Conservation (phyloP, 2,329 filamentous ascomycete genomes). For the Pyrenophora graminea region DNA sequence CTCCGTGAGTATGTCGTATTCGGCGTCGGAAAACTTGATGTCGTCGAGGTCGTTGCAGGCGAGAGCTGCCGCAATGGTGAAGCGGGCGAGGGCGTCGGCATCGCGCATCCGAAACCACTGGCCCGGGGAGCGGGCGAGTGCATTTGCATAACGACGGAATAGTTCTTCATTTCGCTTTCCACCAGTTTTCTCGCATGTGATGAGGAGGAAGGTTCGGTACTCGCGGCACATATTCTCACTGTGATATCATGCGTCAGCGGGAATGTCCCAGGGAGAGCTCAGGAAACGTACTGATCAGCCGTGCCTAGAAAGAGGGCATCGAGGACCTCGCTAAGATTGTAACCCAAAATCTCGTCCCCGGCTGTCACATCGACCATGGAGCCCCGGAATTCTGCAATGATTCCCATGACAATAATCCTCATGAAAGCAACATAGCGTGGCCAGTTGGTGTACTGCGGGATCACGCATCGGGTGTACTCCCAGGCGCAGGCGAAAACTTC, state of each 20-base stretch:
- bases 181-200: slow-evolving; percentile 3
- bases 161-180: slow-evolving; percentile 4
- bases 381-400: slow-evolving; percentile 3
- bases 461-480: slow-evolving; percentile 29
- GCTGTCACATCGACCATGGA: slow-evolving; percentile 1
- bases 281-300: background rate
- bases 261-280: too few species aligned
- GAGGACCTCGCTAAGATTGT: slow-evolving; percentile 3
- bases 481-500: slow-evolving; percentile 26
- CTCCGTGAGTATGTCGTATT: slow-evolving; percentile 22
- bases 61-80: slow-evolving; percentile 40
- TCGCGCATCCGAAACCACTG: slow-evolving; percentile 43
- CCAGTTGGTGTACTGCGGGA: slow-evolving; percentile 28
- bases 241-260: too few species aligned
- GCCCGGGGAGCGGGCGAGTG: slow-evolving; percentile 29
- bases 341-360: slow-evolving; percentile 1
- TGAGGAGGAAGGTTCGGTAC: slow-evolving; percentile 17
- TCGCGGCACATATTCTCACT: background rate
- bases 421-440: slow-evolving; percentile 30
- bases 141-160: slow-evolving; percentile 37
- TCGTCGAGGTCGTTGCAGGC: slow-evolving; percentile 40
- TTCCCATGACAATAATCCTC: slow-evolving; percentile 12
- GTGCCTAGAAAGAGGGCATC: slow-evolving; percentile 1
- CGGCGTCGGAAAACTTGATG: slow-evolving; percentile 23
- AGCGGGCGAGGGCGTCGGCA: slow-evolving; percentile 40